phyloP scores from a whole-genome alignment of 2,329 filamentous ascomycete genomes.

The Drechmeria coniospora region DNA sequence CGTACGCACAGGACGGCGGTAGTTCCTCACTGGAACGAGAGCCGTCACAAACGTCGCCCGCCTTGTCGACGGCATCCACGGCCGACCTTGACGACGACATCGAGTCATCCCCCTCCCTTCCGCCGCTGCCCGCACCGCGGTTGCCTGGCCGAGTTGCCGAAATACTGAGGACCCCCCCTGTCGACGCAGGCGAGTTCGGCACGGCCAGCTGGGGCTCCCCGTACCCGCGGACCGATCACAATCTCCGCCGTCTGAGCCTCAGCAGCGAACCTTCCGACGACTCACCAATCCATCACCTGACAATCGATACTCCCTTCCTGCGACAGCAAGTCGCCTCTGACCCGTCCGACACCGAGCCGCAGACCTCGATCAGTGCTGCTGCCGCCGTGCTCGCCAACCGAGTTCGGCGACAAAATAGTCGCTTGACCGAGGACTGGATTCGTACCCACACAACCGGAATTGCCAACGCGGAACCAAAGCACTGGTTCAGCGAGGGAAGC shows the following conservation, averaged over 20 bases:
- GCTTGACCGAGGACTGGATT: conserved; percentile 74
- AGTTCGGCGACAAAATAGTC: conserved; percentile 40
- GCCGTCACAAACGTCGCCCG: conserved; percentile 34
- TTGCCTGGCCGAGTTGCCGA: conserved; percentile 40
- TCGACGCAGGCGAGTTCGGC: conserved; percentile 25
- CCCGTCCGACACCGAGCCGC: conserved; percentile 13
- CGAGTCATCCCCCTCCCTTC: conserved; percentile 41
- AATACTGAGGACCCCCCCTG: conserved; percentile 38
- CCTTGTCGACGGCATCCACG: conserved; percentile 47
- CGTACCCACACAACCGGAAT: conserved; percentile 66
- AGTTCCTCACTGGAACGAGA: conserved; percentile 18
- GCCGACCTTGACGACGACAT: conserved; percentile 38
- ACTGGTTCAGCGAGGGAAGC: conserved; percentile 66
- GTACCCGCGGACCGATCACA: conserved; percentile 52
- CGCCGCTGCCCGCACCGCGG: conserved; percentile 41
- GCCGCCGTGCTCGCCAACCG: conserved; percentile 50
- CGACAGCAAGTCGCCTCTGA: conserved; percentile 35
- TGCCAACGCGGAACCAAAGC: conserved; percentile 51
- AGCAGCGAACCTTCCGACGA: conserved; percentile 46
- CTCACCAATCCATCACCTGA: conserved; percentile 44
- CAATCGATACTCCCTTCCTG: conserved; percentile 46
- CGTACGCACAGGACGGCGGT: conserved; percentile 42
- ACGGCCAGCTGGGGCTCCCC: conserved; percentile 89
- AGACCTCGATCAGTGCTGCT: conserved; percentile 31
- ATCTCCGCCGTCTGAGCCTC: conserved; percentile 34